Evolutionary conservation across 768 basidiomycete genomes (phyloP).

Genomic region (Auricularia auricula-judae): DNA sequence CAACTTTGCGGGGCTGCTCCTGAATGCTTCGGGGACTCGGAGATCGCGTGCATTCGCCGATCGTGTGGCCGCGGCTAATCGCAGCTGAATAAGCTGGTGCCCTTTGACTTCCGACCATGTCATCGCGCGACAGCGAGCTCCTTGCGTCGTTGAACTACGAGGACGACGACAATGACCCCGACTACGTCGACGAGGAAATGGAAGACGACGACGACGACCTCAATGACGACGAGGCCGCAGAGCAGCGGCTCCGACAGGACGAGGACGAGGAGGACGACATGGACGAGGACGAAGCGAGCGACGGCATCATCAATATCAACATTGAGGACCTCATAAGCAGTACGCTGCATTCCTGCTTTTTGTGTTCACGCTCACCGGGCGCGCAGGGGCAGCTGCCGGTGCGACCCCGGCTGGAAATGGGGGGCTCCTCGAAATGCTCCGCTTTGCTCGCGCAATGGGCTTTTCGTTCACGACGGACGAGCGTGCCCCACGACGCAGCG

Average conservation of each 20-base stretch:
- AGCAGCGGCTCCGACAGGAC: not conserved
- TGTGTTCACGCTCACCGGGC: constrained; percentile 7
- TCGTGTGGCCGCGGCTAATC: not conserved
- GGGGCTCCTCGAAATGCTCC: constrained; percentile 5
- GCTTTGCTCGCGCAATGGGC: not conserved
- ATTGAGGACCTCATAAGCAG: not conserved
- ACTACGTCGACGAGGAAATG: constrained; percentile 23
- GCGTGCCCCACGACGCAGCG: no score
- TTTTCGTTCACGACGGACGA: not conserved
- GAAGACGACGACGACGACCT: constrained; percentile 20
- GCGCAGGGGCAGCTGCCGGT: constrained; percentile 16
- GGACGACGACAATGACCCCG: not conserved
- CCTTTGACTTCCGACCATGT: not conserved
- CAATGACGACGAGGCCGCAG: constrained; percentile 6
- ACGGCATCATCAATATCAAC: constrained; percentile 9
- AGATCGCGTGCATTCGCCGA: no score
- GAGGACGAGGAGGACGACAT: constrained; percentile 7
- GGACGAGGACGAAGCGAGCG: constrained; percentile 10
- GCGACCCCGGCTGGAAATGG: constrained; percentile 4
- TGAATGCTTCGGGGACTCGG: no score
- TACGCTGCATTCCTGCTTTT: not conserved
- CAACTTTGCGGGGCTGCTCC: no score
- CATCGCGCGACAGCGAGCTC: not conserved
- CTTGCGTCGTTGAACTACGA: not conserved
- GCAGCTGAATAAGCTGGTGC: not conserved